Conservation (phyloP, 805 yeast genomes). For the Candida mattraensis region DNA sequence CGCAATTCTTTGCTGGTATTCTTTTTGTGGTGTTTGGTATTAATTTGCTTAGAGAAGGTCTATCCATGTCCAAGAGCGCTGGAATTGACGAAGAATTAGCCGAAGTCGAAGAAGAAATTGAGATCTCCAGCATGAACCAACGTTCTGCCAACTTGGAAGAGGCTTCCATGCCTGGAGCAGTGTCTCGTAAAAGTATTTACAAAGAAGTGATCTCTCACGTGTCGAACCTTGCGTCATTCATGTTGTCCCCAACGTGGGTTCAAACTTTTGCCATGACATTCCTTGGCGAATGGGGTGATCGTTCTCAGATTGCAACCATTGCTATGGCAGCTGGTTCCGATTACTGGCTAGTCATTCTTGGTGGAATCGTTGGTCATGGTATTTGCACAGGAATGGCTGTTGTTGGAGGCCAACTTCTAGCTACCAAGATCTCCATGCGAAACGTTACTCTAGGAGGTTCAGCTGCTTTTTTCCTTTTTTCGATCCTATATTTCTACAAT, state of each 20-base stretch:
- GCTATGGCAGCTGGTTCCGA: conserved; percentile 98
- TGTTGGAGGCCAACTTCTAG: conserved; percentile 86
- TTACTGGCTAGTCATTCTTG: conserved; percentile 84
- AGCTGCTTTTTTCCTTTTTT: conserved; percentile 77
- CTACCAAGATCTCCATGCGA: conserved; percentile 86
- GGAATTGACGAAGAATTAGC: conserved; percentile 96
- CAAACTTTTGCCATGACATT: conserved; percentile 96
- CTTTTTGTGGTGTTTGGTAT: conserved; percentile 82
- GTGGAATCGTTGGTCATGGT: conserved; percentile 89
- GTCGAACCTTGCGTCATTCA: conserved; percentile 54
- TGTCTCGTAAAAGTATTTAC: conserved; percentile 3
- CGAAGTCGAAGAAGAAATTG: conserved; percentile 94
- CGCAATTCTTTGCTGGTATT: conserved; percentile 78
- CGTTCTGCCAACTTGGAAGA: conserved; percentile 59
- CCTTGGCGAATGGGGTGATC: conserved; percentile 98
- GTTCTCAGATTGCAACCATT: conserved; percentile 96
- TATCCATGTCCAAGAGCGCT: conserved; percentile 71
- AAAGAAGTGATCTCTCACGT: conserved; percentile 36
- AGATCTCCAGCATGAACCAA: conserved; percentile 54
- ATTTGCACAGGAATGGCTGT: conserved; percentile 90
- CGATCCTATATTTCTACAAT: conserved; percentile 75
- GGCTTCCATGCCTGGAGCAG: conserved; percentile 36
- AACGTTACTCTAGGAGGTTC: conserved; percentile 93
- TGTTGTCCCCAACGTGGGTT: conserved; percentile 87
- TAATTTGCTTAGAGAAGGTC: conserved; percentile 76